Percentiles rank a stretch among this genome's conserved stretches.
These are phyloP conservation scores for Acanthamoeba triangularis DNA, from an alignment of 208 protist species.

Conservation along the genomic window DNA sequence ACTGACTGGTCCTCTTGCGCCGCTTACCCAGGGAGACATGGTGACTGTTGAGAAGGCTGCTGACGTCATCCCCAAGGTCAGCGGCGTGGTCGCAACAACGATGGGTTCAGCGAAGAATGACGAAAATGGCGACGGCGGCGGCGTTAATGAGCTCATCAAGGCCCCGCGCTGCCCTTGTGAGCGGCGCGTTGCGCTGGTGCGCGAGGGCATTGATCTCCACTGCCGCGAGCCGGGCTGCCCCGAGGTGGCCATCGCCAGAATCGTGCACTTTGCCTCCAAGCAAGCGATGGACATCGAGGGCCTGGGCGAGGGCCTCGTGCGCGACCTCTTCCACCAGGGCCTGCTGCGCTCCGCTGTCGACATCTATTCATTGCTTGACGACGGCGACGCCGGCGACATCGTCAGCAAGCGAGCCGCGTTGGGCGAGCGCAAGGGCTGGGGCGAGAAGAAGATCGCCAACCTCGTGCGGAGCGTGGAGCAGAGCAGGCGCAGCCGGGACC, in stretches of 20 bases:
- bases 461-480: conserved; percentile 75
- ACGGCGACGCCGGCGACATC: neutral
- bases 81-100: neutral
- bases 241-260: neutral
- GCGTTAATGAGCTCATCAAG: neutral
- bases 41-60: conserved; percentile 79
- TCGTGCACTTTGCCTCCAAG: conserved; percentile 78
- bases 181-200: neutral
- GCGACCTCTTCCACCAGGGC: conserved; percentile 17
- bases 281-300: conserved; percentile 80
- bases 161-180: conserved; percentile 73
- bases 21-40: neutral
- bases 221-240: conserved; percentile 73
- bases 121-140: neutral
- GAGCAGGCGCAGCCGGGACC: conserved; percentile 33
- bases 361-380: conserved; percentile 4
- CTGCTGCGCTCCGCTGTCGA: neutral
- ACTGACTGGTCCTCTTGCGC: neutral
- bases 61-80: conserved; percentile 84
- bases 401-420: conserved; percentile 19
- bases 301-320: conserved; percentile 71
- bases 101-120: too few relatives aligned
- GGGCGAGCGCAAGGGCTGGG: conserved; percentile 69
- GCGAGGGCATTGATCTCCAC: conserved; percentile 75
- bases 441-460: conserved; percentile 77